Evolutionary conservation across 371 early-diverging fungal species (phyloP).

Genomic region (Mucor plumbeus): DNA sequence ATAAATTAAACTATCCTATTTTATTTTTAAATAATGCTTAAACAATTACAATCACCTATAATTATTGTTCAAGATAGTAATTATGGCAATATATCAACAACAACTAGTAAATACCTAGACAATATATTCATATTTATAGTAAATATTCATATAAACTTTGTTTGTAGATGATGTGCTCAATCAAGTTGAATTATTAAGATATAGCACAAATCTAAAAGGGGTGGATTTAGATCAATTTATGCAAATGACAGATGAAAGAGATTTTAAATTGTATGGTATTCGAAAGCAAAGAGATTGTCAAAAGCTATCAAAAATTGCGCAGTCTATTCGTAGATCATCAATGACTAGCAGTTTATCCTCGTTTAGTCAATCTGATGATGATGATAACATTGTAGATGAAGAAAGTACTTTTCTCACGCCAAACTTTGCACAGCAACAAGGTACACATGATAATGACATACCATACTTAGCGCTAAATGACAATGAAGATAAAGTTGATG

Average conservation of each 20-base stretch:
- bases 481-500: not conserved
- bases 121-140: not conserved
- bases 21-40: not conserved
- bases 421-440: not conserved
- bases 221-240: conserved; percentile 21
- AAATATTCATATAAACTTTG: not conserved
- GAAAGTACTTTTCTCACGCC: not conserved
- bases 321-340: conserved; percentile 19
- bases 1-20: not conserved
- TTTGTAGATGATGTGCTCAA: conserved; percentile 17
- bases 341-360: not conserved
- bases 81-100: conserved; percentile 14
- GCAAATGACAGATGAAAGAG: conserved; percentile 25
- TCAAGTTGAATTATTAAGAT: conserved; percentile 10
- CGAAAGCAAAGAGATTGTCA: conserved; percentile 10
- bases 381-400: not conserved
- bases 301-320: conserved; percentile 7
- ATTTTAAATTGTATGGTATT: conserved; percentile 22
- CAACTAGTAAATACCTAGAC: not conserved
- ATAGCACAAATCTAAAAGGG: conserved; percentile 17
- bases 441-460: not conserved
- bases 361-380: not conserved
- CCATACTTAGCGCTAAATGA: not conserved
- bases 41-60: conserved; percentile 11
- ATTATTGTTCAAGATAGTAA: conserved; percentile 15